Conservation (phyloP, 2,329 filamentous ascomycete species). For the Calonectria henricotiae region DNA sequence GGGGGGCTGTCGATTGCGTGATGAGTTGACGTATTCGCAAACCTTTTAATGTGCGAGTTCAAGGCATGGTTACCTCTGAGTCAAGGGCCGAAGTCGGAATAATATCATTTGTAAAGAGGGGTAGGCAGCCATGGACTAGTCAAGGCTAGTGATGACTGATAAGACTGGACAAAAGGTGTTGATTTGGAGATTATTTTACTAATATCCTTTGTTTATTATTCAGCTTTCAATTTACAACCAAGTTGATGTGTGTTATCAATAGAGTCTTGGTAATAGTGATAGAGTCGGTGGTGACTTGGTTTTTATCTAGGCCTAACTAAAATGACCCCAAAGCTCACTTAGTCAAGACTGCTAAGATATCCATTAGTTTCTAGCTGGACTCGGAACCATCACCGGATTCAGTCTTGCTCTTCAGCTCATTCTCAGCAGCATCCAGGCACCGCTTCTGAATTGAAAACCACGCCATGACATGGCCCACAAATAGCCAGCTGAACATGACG, state of each 20-base stretch:
- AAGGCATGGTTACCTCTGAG: neutral
- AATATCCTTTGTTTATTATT: neutral
- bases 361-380: neutral
- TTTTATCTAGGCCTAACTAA: neutral
- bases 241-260: no score
- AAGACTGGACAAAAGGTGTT: neutral
- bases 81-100: slow-evolving; percentile 18
- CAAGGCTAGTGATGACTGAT: slow-evolving; percentile 2
- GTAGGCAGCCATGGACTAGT: neutral
- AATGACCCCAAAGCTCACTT: neutral
- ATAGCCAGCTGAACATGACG: slow-evolving; percentile 61
- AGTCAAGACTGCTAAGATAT: neutral
- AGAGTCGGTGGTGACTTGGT: neutral
- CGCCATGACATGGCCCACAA: slow-evolving; percentile 49
- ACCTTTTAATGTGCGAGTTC: neutral
- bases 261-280: neutral
- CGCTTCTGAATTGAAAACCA: slow-evolving; percentile 51
- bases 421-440: slow-evolving; percentile 40
- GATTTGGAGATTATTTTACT: neutral
- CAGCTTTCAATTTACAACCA: neutral
- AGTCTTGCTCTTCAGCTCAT: slow-evolving; percentile 16
- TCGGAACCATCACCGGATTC: slow-evolving; percentile 19
- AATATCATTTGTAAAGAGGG: slow-evolving; percentile 14
- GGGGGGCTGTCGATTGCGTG: neutral
- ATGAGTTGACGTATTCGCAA: neutral